Conservation (phyloP, 352 stramenopile species). For the Phytophthora ramorum region DNA sequence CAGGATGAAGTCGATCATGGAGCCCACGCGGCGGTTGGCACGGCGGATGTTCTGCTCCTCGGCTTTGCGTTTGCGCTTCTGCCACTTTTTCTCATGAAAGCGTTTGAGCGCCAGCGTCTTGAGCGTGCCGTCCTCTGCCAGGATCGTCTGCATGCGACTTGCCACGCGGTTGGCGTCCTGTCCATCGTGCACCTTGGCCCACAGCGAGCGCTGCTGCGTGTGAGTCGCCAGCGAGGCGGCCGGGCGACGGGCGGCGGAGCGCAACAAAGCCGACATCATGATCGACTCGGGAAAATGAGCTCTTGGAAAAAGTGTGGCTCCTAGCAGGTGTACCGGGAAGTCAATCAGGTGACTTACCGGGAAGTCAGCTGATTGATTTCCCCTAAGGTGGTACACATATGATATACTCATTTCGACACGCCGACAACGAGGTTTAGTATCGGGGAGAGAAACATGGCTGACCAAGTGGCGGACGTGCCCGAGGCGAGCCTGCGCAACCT, state of each 20-base stretch:
- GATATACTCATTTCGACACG: neutral
- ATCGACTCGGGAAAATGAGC: constrained; percentile 1
- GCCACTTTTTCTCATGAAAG: constrained; percentile 88
- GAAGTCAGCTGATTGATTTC: neutral
- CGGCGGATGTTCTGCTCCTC: constrained; percentile 84
- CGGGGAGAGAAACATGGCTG: constrained; percentile 24
- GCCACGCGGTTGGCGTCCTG: constrained; percentile 60
- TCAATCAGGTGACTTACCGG: neutral
- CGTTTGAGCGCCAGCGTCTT: constrained; percentile 76
- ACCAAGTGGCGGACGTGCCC: constrained; percentile 58
- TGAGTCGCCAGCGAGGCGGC: constrained; percentile 25
- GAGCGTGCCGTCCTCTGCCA: constrained; percentile 81
- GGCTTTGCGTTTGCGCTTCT: constrained; percentile 81
- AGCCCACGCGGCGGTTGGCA: constrained; percentile 80
- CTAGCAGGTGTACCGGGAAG: neutral
- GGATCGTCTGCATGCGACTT: constrained; percentile 70
- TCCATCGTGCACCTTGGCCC: constrained; percentile 57
- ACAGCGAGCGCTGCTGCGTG: constrained; percentile 51
- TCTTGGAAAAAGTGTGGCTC: neutral
- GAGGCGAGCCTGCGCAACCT: constrained; percentile 93
- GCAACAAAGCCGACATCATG: constrained; percentile 52
- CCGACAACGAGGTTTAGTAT: neutral
- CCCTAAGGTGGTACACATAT: neutral
- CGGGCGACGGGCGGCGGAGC: constrained; percentile 20
- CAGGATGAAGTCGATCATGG: constrained; percentile 89